Evolutionary conservation across 1,139 yeast species (phyloP).

Genomic region (Pichia sp.): DNA sequence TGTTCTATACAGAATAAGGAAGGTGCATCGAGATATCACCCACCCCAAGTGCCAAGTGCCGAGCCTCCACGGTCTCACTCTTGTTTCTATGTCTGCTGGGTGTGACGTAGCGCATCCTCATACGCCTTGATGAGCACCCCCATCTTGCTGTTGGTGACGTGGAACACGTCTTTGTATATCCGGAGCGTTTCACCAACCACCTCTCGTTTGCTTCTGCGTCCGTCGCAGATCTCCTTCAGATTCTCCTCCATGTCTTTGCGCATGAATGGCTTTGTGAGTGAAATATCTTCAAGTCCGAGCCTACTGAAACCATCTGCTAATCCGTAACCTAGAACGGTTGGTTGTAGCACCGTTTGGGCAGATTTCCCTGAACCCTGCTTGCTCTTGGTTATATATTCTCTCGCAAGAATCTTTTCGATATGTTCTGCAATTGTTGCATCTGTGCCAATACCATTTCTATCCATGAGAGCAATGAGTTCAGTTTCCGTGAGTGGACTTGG

Average conservation of each 20-base stretch:
- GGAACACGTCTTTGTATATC: conserved; percentile 57
- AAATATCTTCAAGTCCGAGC: conserved; percentile 62
- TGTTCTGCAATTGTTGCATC: conserved; percentile 99
- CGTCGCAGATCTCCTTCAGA: conserved; percentile 63
- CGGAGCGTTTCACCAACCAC: conserved; percentile 53
- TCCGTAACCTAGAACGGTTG: conserved; percentile 81
- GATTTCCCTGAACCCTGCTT: conserved; percentile 29
- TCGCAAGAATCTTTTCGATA: conserved; percentile 64
- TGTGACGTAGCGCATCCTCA: conserved; percentile 5
- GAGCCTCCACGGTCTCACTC: neutral
- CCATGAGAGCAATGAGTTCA: conserved; percentile 90
- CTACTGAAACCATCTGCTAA: conserved; percentile 83
- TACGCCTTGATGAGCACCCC: conserved; percentile 8
- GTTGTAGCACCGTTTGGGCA: conserved; percentile 44
- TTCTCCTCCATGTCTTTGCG: conserved; percentile 69
- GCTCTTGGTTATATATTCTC: conserved; percentile 60
- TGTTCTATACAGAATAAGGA: too few species aligned
- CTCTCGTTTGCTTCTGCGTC: conserved; percentile 42
- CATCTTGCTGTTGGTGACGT: conserved; percentile 8
- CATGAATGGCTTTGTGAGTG: conserved; percentile 84
- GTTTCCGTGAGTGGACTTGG: conserved; percentile 87
- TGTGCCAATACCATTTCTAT: conserved; percentile 95
- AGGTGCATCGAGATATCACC: too few species aligned
- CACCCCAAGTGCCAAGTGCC: too few species aligned
- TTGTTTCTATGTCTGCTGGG: neutral